Conservation (phyloP, 2,329 filamentous ascomycete genomes). For the Pestalotiopsis sp. region DNA sequence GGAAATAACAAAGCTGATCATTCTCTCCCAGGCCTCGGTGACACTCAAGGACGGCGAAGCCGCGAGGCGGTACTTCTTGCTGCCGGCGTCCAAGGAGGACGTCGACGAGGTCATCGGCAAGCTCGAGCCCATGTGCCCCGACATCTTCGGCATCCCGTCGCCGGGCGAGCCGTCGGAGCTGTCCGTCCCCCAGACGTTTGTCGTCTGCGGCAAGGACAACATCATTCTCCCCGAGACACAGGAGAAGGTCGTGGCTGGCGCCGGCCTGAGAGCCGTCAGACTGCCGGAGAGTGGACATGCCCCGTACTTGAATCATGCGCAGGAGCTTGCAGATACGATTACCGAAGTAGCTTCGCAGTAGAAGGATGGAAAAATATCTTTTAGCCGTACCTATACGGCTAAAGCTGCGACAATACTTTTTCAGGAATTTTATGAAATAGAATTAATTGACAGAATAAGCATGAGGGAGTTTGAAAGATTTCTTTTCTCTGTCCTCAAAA, state of each 20-base stretch:
- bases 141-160: neutral
- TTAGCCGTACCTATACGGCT: too few relatives aligned
- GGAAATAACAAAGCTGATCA: neutral
- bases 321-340: neutral
- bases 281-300: constrained; percentile 7
- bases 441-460: too few relatives aligned
- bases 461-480: too few relatives aligned
- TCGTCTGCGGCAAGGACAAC: constrained; percentile 7
- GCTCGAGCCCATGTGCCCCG: constrained; percentile 5
- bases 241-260: neutral
- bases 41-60: neutral
- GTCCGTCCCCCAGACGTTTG: neutral
- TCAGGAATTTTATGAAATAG: too few relatives aligned
- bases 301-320: constrained; percentile 2
- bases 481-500: too few relatives aligned
- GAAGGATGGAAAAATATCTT: neutral
- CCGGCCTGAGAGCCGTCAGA: neutral
- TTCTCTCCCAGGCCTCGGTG: neutral
- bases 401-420: too few relatives aligned
- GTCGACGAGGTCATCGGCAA: neutral
- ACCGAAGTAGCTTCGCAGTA: neutral
- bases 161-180: constrained; percentile 1
- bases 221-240: constrained; percentile 1
- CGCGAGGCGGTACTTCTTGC: neutral
- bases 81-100: neutral